Evolutionary conservation across 164 flowering plant genomes (phyloP), one percentile per base, ranked within the genome.

Genomic region (Warburgia ugandensis): DNA sequence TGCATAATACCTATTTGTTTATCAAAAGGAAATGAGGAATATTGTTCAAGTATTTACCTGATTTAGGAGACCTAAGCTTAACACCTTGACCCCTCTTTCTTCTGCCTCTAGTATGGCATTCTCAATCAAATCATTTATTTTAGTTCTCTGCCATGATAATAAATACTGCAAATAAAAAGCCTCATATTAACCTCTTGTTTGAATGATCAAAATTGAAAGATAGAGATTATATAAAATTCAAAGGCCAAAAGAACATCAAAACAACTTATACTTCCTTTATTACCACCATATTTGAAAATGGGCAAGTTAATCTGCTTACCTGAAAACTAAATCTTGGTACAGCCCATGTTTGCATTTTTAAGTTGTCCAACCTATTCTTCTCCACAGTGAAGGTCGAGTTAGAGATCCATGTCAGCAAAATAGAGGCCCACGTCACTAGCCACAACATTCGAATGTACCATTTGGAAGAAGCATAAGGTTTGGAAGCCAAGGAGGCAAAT

Each of bases 71-170:
- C 88, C 96, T 17, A 87, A 63, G 55, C 77, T 78, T 36, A 84
- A 36, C 35, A 84, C 91, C 55, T 73, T 84, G 3, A 50, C 64
- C 29, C 86, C 86, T 50, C 52, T 70, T 27, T 56, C 53, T 3
- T 87, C 80, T 30, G 96, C 96, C 23, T 80, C 72, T 10, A 75
- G 43, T 43, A 84, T 66, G 10, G 88, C 88, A 36, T 77, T 73
- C 48, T 80, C 84, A 35, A 87, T 78, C 72, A 80, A 48, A 17
- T 42, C 46, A 41, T 78, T 80, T 35, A 87, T 73, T 0, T 65
- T 26, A 16, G 75, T 71, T 29, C 50, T 66, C 55, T 75, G 78
- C 72, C 71, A 71, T 54, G 66, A 41, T 14, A 32, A 10, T 0
- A 38, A 38, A 48, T 20, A 54, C 27, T 39, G 31, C 32, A 29